phyloP scores from a whole-genome alignment of 495 filamentous ascomycete genomes.

The Aspergillus sclerotiicarbonarius region DNA sequence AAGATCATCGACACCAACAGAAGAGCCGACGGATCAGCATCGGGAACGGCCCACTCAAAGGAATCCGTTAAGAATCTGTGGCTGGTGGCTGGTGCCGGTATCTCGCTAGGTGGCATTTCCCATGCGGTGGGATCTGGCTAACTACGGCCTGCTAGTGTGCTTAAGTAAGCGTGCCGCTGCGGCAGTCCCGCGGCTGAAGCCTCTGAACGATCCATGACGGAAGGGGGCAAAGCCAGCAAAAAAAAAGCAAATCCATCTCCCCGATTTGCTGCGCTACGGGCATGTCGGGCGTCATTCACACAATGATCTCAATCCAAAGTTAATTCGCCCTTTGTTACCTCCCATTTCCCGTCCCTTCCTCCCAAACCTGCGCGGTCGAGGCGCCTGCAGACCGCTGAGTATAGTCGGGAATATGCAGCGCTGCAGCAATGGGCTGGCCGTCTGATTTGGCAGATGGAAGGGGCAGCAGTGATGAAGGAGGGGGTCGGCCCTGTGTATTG shows the following conservation, averaged over 20 bases:
- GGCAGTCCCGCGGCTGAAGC: conserved; percentile 8
- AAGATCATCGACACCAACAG: conserved; percentile 25
- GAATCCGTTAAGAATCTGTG: conserved; percentile 23
- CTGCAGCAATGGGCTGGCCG: conserved; percentile 9
- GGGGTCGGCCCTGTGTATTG: conserved; percentile 8
- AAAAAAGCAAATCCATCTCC: conserved; percentile 5
- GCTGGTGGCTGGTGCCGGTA: conserved; percentile 16
- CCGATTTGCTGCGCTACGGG: background rate
- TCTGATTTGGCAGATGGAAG: conserved; percentile 8
- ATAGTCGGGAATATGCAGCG: conserved; percentile 26
- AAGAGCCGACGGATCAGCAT: conserved; percentile 29
- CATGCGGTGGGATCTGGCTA: conserved; percentile 12
- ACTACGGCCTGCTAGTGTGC: too few species aligned
- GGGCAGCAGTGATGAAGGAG: conserved; percentile 7
- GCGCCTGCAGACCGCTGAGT: conserved; percentile 16
- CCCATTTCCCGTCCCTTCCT: background rate
- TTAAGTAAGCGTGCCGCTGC: conserved; percentile 15
- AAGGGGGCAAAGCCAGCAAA: conserved; percentile 31
- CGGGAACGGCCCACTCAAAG: conserved; percentile 23
- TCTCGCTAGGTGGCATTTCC: conserved; percentile 7
- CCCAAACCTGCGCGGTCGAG: conserved; percentile 16
- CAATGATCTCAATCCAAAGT: background rate
- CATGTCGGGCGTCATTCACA: background rate
- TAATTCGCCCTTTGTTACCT: background rate
- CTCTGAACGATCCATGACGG: conserved; percentile 29